Evolutionary conservation across 805 yeast genomes (phyloP).

Genomic region (Saccharomycopsis fibuligera): DNA sequence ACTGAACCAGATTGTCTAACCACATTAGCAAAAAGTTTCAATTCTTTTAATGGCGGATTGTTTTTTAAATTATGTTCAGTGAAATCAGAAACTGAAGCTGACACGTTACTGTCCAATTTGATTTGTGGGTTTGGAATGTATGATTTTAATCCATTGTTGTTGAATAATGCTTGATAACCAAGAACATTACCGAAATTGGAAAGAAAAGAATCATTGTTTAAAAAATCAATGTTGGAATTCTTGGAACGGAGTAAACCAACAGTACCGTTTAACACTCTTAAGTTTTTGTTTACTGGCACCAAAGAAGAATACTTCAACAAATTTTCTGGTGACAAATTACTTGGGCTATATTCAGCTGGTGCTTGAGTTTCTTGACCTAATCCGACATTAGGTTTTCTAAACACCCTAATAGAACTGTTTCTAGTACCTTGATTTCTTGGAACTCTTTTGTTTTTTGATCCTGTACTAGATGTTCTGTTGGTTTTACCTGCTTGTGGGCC

Average conservation of each 20-base stretch:
- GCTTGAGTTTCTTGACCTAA: not conserved
- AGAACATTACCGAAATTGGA: constrained; percentile 7
- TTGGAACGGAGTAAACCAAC: constrained; percentile 4
- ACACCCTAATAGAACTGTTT: not conserved
- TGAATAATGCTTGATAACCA: not conserved
- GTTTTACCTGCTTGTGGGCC: too few species aligned
- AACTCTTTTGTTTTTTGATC: not conserved
- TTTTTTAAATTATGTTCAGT: not conserved
- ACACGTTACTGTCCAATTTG: constrained; percentile 8
- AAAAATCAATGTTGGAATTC: constrained; percentile 3
- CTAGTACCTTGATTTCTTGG: not conserved
- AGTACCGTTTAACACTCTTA: constrained; percentile 15
- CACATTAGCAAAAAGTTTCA: constrained; percentile 9
- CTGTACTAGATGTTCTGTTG: not conserved
- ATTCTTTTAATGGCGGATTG: constrained; percentile 2
- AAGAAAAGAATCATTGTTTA: constrained; percentile 7
- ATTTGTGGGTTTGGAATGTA: constrained; percentile 3
- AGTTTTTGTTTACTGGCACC: constrained; percentile 14
- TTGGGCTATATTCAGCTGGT: constrained; percentile 10
- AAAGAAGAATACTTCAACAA: constrained; percentile 13
- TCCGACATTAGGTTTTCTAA: not conserved
- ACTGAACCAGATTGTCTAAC: not conserved
- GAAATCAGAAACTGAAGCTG: constrained; percentile 6
- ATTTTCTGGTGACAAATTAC: constrained; percentile 1
- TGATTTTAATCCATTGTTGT: not conserved